phyloP scores from a whole-genome alignment of 768 basidiomycete genomes.

The Boletus tylopilopsis region DNA sequence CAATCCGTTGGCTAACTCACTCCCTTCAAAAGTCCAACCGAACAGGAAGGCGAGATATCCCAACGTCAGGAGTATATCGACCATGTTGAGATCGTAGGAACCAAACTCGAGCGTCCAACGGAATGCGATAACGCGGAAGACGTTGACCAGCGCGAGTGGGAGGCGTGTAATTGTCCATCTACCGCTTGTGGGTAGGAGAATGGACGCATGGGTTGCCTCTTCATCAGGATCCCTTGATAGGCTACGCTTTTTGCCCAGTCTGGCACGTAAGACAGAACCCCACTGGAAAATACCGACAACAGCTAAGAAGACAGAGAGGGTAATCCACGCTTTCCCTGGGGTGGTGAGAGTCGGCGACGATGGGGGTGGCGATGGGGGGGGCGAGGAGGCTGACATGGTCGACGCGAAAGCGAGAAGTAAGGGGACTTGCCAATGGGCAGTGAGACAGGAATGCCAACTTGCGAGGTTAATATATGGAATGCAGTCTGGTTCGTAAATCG shows the following conservation, averaged over 20 bases:
- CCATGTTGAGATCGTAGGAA: constrained; percentile 34
- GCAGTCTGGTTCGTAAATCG: background rate
- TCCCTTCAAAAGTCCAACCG: constrained; percentile 41
- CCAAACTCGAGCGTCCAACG: constrained; percentile 47
- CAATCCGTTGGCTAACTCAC: constrained; percentile 32
- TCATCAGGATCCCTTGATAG: constrained; percentile 4
- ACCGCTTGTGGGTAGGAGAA: constrained; percentile 14
- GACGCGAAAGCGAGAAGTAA: background rate
- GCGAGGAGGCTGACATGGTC: background rate
- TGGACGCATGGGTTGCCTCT: constrained; percentile 11
- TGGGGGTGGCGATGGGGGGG: no score
- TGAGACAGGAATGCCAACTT: background rate
- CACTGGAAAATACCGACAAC: constrained; percentile 25
- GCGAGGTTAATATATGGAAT: constrained; percentile 1
- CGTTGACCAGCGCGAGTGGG: constrained; percentile 36
- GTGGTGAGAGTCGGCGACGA: background rate
- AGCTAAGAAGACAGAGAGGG: constrained; percentile 11
- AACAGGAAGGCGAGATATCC: constrained; percentile 45
- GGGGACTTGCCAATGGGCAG: background rate
- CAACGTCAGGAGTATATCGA: constrained; percentile 45
- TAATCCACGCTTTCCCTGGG: constrained; percentile 18
- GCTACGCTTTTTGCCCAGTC: constrained; percentile 4
- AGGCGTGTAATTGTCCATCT: constrained; percentile 38
- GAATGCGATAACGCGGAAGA: constrained; percentile 48
- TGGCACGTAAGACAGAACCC: constrained; percentile 24